phyloP scores from a whole-genome alignment of 164 flowering plant species.

The Macadamia tetraphylla region DNA sequence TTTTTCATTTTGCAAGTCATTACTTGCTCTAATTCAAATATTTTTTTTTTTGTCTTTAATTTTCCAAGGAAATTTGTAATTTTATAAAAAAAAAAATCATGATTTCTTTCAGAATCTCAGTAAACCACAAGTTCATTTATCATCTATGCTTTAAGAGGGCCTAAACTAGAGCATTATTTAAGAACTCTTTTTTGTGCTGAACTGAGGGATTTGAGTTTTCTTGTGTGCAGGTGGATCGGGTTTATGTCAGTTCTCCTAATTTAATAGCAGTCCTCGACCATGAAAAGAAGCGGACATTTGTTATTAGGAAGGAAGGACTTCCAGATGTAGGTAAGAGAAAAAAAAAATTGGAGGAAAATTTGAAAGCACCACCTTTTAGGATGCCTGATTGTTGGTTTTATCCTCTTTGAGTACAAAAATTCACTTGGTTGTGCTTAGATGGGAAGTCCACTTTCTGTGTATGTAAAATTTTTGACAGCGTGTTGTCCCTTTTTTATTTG shows the following conservation, averaged over 20 bases:
- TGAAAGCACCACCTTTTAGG: too few species aligned
- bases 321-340: conserved; percentile 81
- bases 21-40: too few species aligned
- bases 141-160: background rate
- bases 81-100: background rate
- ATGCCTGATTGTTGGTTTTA: background rate
- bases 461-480: too few species aligned
- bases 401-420: too few species aligned
- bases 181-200: background rate
- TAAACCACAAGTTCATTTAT: background rate
- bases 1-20: too few species aligned
- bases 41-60: too few species aligned
- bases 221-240: conserved; percentile 70
- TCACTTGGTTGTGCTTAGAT: too few species aligned
- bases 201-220: background rate
- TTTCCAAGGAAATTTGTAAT: too few species aligned
- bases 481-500: too few species aligned
- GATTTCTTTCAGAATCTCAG: too few species aligned
- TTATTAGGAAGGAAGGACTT: conserved; percentile 78
- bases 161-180: background rate
- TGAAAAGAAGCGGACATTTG: conserved; percentile 77
- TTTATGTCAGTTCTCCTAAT: conserved; percentile 67
- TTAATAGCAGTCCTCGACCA: conserved; percentile 90
- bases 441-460: background rate
- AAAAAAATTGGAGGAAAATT: too few species aligned